Base-by-base conservation (phyloP, 2,329 filamentous ascomycete genomes). In the Ophiostoma sp. region DNA sequence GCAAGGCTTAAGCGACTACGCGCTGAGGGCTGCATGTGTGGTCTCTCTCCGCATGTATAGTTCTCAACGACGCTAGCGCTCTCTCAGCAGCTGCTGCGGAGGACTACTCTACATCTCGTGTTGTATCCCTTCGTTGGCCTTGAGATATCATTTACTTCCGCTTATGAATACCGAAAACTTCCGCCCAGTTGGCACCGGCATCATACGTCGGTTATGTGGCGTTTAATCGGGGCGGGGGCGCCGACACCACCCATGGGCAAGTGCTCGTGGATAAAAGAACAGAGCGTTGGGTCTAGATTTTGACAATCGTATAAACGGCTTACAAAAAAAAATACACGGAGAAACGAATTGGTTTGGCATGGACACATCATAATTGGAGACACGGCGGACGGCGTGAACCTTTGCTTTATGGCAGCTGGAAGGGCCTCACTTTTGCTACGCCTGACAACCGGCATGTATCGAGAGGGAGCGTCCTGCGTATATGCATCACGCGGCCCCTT, bases 1-100 rank as follows among this genome's bases (percentile, higher is more conserved):
- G 89, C 76, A 91, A 91, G 84, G 89, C 89, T 68, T 89, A 87
- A 72, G 18, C 44, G 9, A n/a, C 45, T 4, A 41, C 41, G 44
- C n/a, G 62, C 41, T n/a, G 9, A 41, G 2, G 38, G 38, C 58
- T 9, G 7, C 64, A 40, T 40, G 63, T 36, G 41, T 9, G 42
- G 27, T 58, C 27, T 14, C 9, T 7, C 27, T 6, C 5, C 38
- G 58, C 58, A 14, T 62, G 38, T 38, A 60, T 12, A 27, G 38
- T 14, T 38, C 55, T 60, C 55, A 11, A 60, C 55, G 27, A 52
- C 49, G 5, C 49, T 18, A 18, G 27, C 2, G 14, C 6, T 52
- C 18, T 9, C n/a, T 52, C 49, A 11, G 16, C 49, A 18, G 18
- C 16, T 18, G 49, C 49, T 52, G 49, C 49, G 9, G 9, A 52